Percentiles rank a stretch among this genome's conserved stretches.
Evolutionary conservation across 495 filamentous ascomycete species (phyloP).

Genomic region (Penicillium roqueforti): DNA sequence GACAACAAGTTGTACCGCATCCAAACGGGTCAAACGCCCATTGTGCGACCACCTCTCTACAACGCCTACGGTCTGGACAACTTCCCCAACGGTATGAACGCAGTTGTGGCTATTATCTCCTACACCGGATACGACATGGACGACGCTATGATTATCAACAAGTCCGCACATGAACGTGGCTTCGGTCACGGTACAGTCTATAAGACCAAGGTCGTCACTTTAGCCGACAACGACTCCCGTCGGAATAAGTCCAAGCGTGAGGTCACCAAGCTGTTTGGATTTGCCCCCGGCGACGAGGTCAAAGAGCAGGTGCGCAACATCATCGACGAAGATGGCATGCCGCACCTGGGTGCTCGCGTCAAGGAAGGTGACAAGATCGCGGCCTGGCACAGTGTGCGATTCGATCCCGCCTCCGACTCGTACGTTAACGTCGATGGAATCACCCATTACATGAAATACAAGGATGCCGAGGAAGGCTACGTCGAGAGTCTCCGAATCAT

Average conservation of each 20-base stretch:
- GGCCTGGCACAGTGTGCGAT: constrained; percentile 82
- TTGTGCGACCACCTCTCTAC: constrained; percentile 86
- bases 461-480: constrained; percentile 79
- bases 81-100: constrained; percentile 97
- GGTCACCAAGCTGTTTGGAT: constrained; percentile 76
- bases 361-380: constrained; percentile 78
- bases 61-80: constrained; percentile 97
- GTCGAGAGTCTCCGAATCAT: constrained; percentile 91
- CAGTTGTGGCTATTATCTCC: constrained; percentile 94
- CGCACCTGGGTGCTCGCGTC: constrained; percentile 69
- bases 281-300: constrained; percentile 66
- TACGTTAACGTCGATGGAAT: constrained; percentile 71
- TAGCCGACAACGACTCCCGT: constrained; percentile 66
- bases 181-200: constrained; percentile 96
- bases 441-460: constrained; percentile 85
- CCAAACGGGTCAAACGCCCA: constrained; percentile 93
- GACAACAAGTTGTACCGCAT: constrained; percentile 96
- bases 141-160: constrained; percentile 99
- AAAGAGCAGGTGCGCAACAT: constrained; percentile 58
- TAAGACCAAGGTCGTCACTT: constrained; percentile 86
- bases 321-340: constrained; percentile 84
- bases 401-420: constrained; percentile 56
- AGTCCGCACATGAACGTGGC: constrained; percentile 94
- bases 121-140: constrained; percentile 99
- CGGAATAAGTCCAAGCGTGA: constrained; percentile 50